Conservation (phyloP, 768 basidiomycete species). For the Rossbeevera mucosa region DNA sequence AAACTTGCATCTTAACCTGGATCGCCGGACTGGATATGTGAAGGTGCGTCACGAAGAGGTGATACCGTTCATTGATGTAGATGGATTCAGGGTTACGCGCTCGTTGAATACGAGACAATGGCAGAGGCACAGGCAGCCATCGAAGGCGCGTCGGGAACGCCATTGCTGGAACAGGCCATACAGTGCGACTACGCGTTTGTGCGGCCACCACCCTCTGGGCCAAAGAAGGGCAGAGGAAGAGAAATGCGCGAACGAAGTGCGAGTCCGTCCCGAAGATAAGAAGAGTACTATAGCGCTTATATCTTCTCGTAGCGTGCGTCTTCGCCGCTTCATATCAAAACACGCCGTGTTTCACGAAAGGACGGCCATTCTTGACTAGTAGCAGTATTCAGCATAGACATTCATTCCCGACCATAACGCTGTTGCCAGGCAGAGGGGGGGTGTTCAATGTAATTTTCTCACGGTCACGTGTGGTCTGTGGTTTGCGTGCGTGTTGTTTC, state of each 20-base stretch:
- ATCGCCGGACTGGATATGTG: conserved; percentile 96
- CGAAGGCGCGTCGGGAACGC: conserved; percentile 78
- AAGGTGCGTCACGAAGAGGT: conserved; percentile 55
- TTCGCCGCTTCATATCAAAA: neutral
- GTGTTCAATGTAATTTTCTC: conserved; percentile 13
- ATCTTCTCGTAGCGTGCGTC: neutral
- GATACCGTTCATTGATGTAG: conserved; percentile 1
- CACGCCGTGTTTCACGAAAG: neutral
- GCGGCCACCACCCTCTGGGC: conserved; percentile 75
- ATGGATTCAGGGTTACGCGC: conserved; percentile 78
- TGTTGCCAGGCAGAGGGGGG: conserved; percentile 10
- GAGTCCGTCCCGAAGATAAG: conserved; percentile 63
- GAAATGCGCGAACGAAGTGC: conserved; percentile 69
- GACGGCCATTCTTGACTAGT: conserved; percentile 1
- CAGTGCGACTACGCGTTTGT: conserved; percentile 94
- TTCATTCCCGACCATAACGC: conserved; percentile 11
- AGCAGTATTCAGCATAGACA: too few species aligned
- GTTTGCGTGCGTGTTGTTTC: too few species aligned
- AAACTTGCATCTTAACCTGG: conserved; percentile 94
- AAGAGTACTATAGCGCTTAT: conserved; percentile 7
- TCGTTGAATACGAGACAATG: conserved; percentile 97
- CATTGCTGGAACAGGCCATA: conserved; percentile 79
- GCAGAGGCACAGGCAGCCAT: conserved; percentile 93
- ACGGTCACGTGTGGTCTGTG: too few species aligned
- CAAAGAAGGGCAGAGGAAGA: conserved; percentile 68